These are phyloP conservation scores for Cytospora schulzeri DNA, from an alignment of 2,329 filamentous ascomycete genomes.

Conservation along the genomic window DNA sequence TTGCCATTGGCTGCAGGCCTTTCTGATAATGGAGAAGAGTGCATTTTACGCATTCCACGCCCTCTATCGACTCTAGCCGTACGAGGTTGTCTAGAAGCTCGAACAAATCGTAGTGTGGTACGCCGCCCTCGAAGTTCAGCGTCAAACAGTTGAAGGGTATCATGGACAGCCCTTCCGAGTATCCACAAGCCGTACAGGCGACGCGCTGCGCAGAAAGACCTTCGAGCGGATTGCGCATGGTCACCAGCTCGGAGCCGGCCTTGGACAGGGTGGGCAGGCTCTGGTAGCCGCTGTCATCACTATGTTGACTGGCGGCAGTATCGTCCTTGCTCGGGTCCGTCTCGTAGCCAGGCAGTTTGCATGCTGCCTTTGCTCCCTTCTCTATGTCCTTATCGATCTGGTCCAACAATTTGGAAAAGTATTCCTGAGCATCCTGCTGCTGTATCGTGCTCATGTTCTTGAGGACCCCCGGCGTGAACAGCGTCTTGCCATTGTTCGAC, in stretches of 20 bases:
- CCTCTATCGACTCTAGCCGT: conserved; percentile 79
- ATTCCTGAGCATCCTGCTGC: conserved; percentile 97
- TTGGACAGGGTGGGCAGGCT: conserved; percentile 46
- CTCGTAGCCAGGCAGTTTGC: conserved; percentile 45
- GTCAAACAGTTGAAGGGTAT: conserved; percentile 95
- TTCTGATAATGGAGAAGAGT: conserved; percentile 66
- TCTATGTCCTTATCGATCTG: conserved; percentile 78
- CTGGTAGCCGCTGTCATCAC: conserved; percentile 60
- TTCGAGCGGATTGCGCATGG: conserved; percentile 76
- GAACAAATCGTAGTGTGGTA: conserved; percentile 67
- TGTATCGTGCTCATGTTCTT: conserved; percentile 95
- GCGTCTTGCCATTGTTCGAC: conserved; percentile 69
- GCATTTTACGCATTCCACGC: conserved; percentile 90
- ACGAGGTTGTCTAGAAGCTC: conserved; percentile 85
- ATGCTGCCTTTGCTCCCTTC: conserved; percentile 45
- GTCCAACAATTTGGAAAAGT: conserved; percentile 87
- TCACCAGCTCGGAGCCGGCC: conserved; percentile 39
- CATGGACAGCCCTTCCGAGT: conserved; percentile 84
- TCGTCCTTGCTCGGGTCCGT: conserved; percentile 45
- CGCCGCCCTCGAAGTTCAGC: conserved; percentile 71
- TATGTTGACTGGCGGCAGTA: conserved; percentile 49
- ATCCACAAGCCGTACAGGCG: conserved; percentile 81
- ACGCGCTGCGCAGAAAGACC: conserved; percentile 87
- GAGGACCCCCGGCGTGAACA: conserved; percentile 80
- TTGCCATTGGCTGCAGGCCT: conserved; percentile 52